Evolutionary conservation across 2,329 filamentous ascomycete genomes (phyloP), one percentile per base, ranked within the genome.

Genomic region (Ceratocystis huliohia): DNA sequence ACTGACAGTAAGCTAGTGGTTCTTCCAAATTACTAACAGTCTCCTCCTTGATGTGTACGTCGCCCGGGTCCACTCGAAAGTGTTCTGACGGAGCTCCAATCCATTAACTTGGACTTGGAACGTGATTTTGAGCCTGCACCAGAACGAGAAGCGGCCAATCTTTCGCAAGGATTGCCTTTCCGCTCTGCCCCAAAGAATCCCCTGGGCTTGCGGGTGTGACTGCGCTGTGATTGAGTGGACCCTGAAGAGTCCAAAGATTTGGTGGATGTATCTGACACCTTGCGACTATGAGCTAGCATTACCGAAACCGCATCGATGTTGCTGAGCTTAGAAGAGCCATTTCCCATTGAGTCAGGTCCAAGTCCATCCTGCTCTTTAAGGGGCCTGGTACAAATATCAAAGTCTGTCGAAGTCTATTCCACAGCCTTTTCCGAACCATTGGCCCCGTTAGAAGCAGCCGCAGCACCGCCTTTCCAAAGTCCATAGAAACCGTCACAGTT

Each of bases 401-500:
- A 37, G 45, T 37, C 62, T 56, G 63, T 61, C 56, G 45, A 62
- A 22, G 56, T 65, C 68, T 70, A 70, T 64, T 70, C 69, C 57
- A 57, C 66, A 65, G 62, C 61, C 63, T 68, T 68, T 20, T 68
- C 67, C 30, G 53, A 44, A 30, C 65, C 65, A 57, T 65, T 66
- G 17, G 30, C 56, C 56, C 65, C 65, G 30, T 65, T 65, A 28
- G 69, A 48, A 33, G 68, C 61, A 17, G 30, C 37, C 10, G 46
- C 73, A 7, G 73, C 73, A n/a, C 79, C 79, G 63, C 81, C 81
- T 48, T 81, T 79, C 84, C 84, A 87, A 46, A 87, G 78, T 1
- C 84, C 84, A 67, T 86, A 87, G 67, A 80, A 82, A 0, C 84
- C 84, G 5, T 85, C 82, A 68, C 84, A 87, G 70, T 87, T 87